Evolutionary conservation across 768 basidiomycete species (phyloP), one percentile per base, ranked within the genome.

Genomic region (Tricholoma terreum): DNA sequence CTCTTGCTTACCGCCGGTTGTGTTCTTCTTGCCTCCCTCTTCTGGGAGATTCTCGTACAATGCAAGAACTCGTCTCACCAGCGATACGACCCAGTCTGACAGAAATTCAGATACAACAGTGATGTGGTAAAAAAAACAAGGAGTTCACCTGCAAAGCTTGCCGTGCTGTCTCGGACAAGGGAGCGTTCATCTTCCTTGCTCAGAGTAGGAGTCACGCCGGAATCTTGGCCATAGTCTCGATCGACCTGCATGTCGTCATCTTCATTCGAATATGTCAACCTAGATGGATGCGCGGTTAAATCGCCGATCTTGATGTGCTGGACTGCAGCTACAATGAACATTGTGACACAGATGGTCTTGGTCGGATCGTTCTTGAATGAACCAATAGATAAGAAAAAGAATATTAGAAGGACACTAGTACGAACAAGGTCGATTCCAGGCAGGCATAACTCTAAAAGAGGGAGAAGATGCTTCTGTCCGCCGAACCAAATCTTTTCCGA

Each of bases 41-140:
- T 98, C 96, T 0, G 95, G 95, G 4, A 98, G 76, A 67, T 96
- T 95, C 74, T 94, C 92, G 66, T 89, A 95, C 17, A 98, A 73
- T 1, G 90, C 83, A 52, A 93, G 77, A 52, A 93, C 84, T 9
- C 91, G 83, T 14, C 89, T 79, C 65, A 93, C 86, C 30, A 93
- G 81, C 19, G 87, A 84, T 0, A 80, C 81, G 11, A 92, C 85
- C 91, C 92, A 93, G 65, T 90, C 92, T 91, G 58, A 11, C 58
- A 46, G 33, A 8, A 12, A 17, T 30, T 48, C 22, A 52, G 34
- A 50, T 46, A n/a, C 40, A 43, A 30, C 15, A 19, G 35, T n/a
- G 52, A 15, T 19, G 19, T 22, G 35, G 12, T 33, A 55, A 22
- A 11, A n/a, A 55, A 17, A 35, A 46, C 4, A 14, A 6, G 57